Evolutionary conservation across 1,284 basidiomycete genomes (phyloP).

Genomic region (Kwoniella shivajii): DNA sequence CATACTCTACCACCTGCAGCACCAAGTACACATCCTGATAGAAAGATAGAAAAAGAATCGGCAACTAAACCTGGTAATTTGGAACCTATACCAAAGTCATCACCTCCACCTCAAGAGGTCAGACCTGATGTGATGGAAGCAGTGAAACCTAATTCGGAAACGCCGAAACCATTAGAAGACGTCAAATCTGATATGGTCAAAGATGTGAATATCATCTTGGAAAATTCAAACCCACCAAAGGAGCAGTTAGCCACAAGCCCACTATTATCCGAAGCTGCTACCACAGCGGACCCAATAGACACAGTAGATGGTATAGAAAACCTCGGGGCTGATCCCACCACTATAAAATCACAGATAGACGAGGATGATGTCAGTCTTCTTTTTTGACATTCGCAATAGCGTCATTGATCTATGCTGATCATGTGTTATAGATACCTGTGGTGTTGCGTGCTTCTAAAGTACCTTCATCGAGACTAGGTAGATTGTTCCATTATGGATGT

Average conservation of each 20-base stretch:
- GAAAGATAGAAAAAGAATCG: neutral
- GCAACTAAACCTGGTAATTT: neutral
- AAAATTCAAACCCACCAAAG: neutral
- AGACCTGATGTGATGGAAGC: too few relatives aligned
- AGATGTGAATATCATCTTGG: too few relatives aligned
- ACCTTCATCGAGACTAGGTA: constrained; percentile 80
- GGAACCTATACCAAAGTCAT: neutral
- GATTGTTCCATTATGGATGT: constrained; percentile 92
- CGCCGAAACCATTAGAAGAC: neutral
- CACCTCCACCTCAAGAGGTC: too few relatives aligned
- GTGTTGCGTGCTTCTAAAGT: constrained; percentile 58
- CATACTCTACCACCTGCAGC: neutral
- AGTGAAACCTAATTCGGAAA: too few relatives aligned
- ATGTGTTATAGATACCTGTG: constrained; percentile 34
- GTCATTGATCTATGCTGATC: constrained; percentile 8
- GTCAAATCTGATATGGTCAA: too few relatives aligned
- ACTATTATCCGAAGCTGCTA: neutral
- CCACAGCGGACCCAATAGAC: neutral
- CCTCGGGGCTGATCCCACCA: constrained; percentile 1
- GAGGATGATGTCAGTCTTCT: neutral
- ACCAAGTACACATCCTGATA: too few relatives aligned
- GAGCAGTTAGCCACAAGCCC: neutral
- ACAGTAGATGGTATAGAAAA: neutral
- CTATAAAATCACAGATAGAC: neutral
- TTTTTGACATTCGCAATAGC: neutral